A percentile compares a stretch with the other conserved stretches of the same genome.
These are phyloP conservation scores for Clitoria ternatea DNA, from an alignment of 306 rosid species.

Conservation along the genomic window DNA sequence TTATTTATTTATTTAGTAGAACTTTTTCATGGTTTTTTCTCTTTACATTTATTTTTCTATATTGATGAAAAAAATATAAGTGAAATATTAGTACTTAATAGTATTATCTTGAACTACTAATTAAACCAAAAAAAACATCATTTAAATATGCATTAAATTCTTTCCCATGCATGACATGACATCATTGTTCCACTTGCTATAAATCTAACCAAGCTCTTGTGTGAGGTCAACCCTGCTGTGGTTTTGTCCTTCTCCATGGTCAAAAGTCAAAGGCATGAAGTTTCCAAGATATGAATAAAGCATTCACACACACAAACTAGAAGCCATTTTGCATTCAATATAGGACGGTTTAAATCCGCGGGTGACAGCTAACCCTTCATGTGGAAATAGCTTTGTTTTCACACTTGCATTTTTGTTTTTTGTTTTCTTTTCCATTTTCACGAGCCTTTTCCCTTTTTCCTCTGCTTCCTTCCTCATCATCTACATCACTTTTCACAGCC, in stretches of 20 bases:
- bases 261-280: slow-evolving; percentile 28
- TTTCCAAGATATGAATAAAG: slow-evolving; percentile 22
- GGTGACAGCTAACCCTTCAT: slow-evolving; percentile 50
- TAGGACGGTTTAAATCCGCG: slow-evolving; percentile 21
- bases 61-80: too few species aligned
- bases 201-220: neutral
- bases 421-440: neutral
- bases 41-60: too few species aligned
- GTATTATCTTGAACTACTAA: too few species aligned
- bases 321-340: slow-evolving; percentile 2
- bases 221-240: slow-evolving; percentile 45
- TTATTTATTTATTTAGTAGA: too few species aligned
- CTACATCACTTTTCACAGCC: neutral
- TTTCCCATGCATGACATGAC: too few species aligned
- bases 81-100: too few species aligned
- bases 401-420: slow-evolving; percentile 33
- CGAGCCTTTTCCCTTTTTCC: neutral
- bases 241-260: slow-evolving; percentile 31
- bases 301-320: slow-evolving; percentile 23
- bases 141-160: too few species aligned
- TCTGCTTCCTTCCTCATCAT: neutral
- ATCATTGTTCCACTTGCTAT: too few species aligned
- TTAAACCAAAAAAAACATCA: too few species aligned
- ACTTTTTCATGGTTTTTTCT: too few species aligned
- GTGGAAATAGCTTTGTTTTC: slow-evolving; percentile 50